Conservation (phyloP, 345 rosid genomes). For the Gossypioides kirkii region DNA sequence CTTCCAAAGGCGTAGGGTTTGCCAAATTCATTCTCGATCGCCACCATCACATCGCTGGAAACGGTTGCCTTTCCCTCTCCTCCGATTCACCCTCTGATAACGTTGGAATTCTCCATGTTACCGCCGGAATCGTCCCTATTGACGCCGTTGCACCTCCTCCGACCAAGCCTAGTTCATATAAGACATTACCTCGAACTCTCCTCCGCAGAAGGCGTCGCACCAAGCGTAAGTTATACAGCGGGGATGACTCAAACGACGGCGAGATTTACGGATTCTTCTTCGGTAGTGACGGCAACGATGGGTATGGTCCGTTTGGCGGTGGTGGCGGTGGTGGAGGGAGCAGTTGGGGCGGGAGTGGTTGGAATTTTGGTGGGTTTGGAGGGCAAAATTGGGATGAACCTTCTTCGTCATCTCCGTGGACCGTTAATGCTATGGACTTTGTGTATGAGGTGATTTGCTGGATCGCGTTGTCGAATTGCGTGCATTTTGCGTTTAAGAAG, state of each 20-base stretch:
- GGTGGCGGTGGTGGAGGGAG: conserved; percentile 41
- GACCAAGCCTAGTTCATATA: conserved; percentile 37
- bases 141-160: conserved; percentile 54
- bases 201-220: conserved; percentile 53
- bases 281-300: conserved; percentile 40
- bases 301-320: conserved; percentile 39
- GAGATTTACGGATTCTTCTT: conserved; percentile 33
- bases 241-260: conserved; percentile 45
- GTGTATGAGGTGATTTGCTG: conserved; percentile 91
- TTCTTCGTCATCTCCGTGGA: conserved; percentile 47
- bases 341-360: conserved; percentile 59
- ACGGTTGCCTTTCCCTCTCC: conserved; percentile 24
- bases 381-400: conserved; percentile 63
- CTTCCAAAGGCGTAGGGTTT: conserved; percentile 47
- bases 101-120: conserved; percentile 23
- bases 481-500: conserved; percentile 83
- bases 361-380: conserved; percentile 59
- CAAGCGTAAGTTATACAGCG: conserved; percentile 37
- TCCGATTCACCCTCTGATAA: conserved; percentile 30
- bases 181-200: conserved; percentile 40
- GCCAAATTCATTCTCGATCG: conserved; percentile 43
- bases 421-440: conserved; percentile 56
- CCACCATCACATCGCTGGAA: conserved; percentile 18
- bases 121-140: conserved; percentile 31
- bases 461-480: conserved; percentile 84